Conservation (phyloP, 192 early-diverging fungal species). For the Obelidium mucronatum region DNA sequence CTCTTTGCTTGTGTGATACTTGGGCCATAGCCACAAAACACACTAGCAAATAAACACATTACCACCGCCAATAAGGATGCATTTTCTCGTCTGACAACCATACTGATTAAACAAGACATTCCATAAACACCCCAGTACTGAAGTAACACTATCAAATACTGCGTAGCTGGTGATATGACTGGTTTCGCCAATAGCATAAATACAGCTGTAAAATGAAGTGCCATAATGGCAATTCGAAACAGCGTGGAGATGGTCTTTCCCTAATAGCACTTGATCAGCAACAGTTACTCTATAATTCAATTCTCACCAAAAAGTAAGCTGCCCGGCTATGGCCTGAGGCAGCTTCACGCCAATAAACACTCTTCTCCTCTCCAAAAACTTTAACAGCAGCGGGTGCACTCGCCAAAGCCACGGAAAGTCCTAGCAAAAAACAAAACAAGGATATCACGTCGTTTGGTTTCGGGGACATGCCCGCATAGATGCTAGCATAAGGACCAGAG, state of each 20-base stretch:
- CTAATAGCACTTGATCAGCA: not conserved
- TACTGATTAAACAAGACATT: constrained; percentile 45
- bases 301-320: constrained; percentile 45
- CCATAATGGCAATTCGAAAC: constrained; percentile 44
- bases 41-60: constrained; percentile 44
- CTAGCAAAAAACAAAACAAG: constrained; percentile 37
- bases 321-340: constrained; percentile 50
- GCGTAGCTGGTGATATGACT: constrained; percentile 23
- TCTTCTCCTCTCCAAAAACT: constrained; percentile 57
- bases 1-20: constrained; percentile 42
- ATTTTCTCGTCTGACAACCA: constrained; percentile 52
- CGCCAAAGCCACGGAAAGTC: constrained; percentile 46
- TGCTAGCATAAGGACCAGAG: constrained; percentile 30
- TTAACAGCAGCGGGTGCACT: constrained; percentile 56
- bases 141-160: constrained; percentile 45
- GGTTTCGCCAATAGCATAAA: constrained; percentile 49
- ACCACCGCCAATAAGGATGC: constrained; percentile 50
- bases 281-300: not conserved
- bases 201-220: constrained; percentile 53
- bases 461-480: constrained; percentile 35
- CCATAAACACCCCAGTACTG: constrained; percentile 59
- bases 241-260: constrained; percentile 53
- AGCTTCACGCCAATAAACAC: constrained; percentile 58
- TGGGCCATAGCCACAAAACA: constrained; percentile 61
- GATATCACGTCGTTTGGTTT: constrained; percentile 32